Percentiles rank a stretch among this genome's conserved stretches.
phyloP scores from a whole-genome alignment of 169 alveolate species.

The Besnoitia besnoiti region DNA sequence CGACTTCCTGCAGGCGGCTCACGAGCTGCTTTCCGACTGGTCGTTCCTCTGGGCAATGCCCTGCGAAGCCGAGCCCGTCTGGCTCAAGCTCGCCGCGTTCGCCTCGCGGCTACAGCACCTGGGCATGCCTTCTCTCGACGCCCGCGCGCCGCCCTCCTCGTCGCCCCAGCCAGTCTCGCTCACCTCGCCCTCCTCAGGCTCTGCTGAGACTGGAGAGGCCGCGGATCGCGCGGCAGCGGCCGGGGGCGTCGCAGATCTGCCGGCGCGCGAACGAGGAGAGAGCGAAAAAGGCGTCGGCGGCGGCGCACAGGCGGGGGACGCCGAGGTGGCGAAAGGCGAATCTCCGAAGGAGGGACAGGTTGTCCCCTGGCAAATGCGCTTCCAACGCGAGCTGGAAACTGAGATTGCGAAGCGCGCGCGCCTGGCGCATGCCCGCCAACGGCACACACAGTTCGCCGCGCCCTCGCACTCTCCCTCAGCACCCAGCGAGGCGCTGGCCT shows the following conservation, averaged over 20 bases:
- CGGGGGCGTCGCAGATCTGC: too few species aligned
- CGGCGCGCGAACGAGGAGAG: neutral
- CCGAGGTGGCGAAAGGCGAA: too few species aligned
- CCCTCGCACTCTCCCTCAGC: neutral
- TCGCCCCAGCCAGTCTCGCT: too few species aligned
- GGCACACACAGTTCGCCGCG: neutral
- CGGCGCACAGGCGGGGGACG: too few species aligned
- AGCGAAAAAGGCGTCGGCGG: too few species aligned
- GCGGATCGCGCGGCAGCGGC: neutral
- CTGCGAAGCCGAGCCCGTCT: slow-evolving; percentile 9
- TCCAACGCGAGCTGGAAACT: neutral
- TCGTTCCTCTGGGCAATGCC: slow-evolving; percentile 27
- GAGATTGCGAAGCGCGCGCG: neutral
- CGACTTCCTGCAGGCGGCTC: neutral
- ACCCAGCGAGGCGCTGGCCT: neutral
- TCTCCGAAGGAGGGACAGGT: too few species aligned
- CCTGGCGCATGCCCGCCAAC: neutral
- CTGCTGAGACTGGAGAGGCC: too few species aligned
- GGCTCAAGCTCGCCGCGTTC: slow-evolving; percentile 37
- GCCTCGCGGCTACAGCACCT: neutral
- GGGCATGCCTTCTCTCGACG: too few species aligned
- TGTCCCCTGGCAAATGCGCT: neutral
- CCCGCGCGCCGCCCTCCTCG: neutral
- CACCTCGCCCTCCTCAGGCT: too few species aligned
- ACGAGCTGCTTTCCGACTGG: slow-evolving; percentile 26